Evolutionary conservation across 2,329 filamentous ascomycete genomes (phyloP).

Genomic region (Hypocreales sp.): DNA sequence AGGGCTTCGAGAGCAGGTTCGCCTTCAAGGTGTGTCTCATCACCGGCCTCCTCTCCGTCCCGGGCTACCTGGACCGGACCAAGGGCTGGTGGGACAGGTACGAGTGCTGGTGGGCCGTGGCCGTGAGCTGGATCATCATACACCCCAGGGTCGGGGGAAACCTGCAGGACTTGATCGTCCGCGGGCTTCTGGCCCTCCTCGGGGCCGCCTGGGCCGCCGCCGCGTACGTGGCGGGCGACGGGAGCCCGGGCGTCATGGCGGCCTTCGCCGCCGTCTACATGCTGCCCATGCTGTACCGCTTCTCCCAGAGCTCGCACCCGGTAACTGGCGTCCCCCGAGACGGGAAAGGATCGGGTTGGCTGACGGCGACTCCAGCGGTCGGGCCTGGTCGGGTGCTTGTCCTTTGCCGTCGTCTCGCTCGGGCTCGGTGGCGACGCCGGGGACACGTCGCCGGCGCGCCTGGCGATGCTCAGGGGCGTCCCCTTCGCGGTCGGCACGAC

Average conservation of each 20-base stretch:
- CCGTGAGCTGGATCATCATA: conserved; percentile 39
- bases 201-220: conserved; percentile 40
- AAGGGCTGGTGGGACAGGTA: conserved; percentile 37
- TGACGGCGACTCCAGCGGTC: conserved; percentile 23
- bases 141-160: conserved; percentile 37
- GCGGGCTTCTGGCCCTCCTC: conserved; percentile 30
- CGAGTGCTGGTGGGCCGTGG: conserved; percentile 42
- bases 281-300: conserved; percentile 43
- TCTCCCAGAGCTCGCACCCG: conserved; percentile 36
- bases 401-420: conserved; percentile 38
- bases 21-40: conserved; percentile 39
- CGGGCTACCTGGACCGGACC: conserved; percentile 31
- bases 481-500: conserved; percentile 38
- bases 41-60: conserved; percentile 34
- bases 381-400: conserved; percentile 40
- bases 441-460: conserved; percentile 17
- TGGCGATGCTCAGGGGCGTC: conserved; percentile 30
- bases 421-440: conserved; percentile 17
- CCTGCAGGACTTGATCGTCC: conserved; percentile 37
- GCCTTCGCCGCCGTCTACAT: conserved; percentile 40
- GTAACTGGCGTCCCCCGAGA: conserved; percentile 15
- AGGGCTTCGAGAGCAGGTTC: conserved; percentile 42
- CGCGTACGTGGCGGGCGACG: conserved; percentile 31
- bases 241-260: conserved; percentile 38
- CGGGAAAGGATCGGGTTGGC: no score